Conservation (phyloP, 2,329 filamentous ascomycete genomes). For the Cordyceps farinosa region DNA sequence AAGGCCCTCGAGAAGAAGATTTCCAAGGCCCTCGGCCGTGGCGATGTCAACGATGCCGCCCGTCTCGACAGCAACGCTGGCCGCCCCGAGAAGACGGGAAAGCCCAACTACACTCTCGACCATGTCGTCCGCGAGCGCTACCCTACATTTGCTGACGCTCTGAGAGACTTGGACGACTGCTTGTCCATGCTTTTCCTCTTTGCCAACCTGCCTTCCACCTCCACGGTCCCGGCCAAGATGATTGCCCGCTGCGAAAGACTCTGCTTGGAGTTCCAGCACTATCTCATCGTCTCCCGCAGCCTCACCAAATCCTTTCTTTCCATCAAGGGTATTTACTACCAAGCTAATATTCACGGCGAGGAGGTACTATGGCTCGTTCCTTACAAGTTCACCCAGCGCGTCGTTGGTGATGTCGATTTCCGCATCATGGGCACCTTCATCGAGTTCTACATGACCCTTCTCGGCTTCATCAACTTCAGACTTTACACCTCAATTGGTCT, state of each 20-base stretch:
- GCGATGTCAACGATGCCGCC: constrained; percentile 84
- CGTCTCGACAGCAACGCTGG: constrained; percentile 83
- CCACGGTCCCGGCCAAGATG: constrained; percentile 88
- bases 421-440: constrained; percentile 99
- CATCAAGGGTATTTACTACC: constrained; percentile 99
- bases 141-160: constrained; percentile 90
- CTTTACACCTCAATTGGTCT: constrained; percentile 88
- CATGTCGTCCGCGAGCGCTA: constrained; percentile 98
- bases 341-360: constrained; percentile 94
- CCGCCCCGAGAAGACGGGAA: constrained; percentile 84
- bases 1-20: constrained; percentile 98
- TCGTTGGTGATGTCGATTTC: constrained; percentile 94
- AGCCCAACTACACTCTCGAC: constrained; percentile 85
- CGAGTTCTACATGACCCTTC: constrained; percentile 95
- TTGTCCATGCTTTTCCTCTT: constrained; percentile 97
- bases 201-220: constrained; percentile 88
- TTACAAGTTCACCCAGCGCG: constrained; percentile 94
- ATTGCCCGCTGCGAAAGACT: constrained; percentile 91
- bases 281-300: constrained; percentile 87
- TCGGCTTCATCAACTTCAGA: constrained; percentile 94
- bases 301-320: constrained; percentile 94
- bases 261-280: constrained; percentile 95
- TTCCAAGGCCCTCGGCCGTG: constrained; percentile 81
- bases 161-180: constrained; percentile 94
- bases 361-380: constrained; percentile 96